These are phyloP conservation scores for Colletotrichum cereale DNA, from an alignment of 2,329 filamentous ascomycete genomes.

Conservation along the genomic window DNA sequence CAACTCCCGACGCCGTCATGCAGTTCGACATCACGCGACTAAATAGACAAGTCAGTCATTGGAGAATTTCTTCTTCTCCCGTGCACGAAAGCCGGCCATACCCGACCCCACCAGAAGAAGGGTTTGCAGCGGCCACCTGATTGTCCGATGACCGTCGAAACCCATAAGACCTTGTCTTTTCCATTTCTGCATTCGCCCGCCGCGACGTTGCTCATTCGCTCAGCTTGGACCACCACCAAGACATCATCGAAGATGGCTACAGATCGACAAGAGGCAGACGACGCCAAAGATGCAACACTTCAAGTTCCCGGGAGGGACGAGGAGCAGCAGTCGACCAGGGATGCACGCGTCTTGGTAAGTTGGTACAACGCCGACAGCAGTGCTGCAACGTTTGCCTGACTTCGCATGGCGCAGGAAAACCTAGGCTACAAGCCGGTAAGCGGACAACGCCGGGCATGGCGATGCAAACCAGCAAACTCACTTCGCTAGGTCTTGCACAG, in stretches of 20 bases:
- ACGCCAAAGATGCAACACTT: not conserved
- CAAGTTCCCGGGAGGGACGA: not conserved
- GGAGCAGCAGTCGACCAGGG: not conserved
- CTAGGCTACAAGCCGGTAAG: conserved; percentile 34
- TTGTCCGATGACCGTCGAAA: not conserved
- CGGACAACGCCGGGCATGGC: not conserved
- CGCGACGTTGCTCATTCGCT: conserved; percentile 14
- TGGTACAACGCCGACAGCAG: not conserved
- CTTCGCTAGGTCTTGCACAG: conserved; percentile 64
- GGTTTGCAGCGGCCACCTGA: conserved; percentile 6
- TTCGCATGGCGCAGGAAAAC: conserved; percentile 9
- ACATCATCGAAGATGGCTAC: not conserved
- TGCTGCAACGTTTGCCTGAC: not conserved
- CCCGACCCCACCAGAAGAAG: conserved; percentile 1
- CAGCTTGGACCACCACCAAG: conserved; percentile 14
- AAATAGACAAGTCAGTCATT: not conserved
- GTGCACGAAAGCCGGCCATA: conserved; percentile 2
- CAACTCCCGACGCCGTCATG: conserved; percentile 5
- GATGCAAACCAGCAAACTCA: not conserved
- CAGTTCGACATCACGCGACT: conserved; percentile 8
- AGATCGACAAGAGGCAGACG: conserved; percentile 1
- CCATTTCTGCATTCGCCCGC: not conserved
- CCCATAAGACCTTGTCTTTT: not conserved
- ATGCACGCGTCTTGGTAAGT: conserved; percentile 11
- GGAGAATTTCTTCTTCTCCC: not conserved